phyloP scores from a whole-genome alignment of 2,329 filamentous ascomycete genomes.

The Alternaria gansuensis region DNA sequence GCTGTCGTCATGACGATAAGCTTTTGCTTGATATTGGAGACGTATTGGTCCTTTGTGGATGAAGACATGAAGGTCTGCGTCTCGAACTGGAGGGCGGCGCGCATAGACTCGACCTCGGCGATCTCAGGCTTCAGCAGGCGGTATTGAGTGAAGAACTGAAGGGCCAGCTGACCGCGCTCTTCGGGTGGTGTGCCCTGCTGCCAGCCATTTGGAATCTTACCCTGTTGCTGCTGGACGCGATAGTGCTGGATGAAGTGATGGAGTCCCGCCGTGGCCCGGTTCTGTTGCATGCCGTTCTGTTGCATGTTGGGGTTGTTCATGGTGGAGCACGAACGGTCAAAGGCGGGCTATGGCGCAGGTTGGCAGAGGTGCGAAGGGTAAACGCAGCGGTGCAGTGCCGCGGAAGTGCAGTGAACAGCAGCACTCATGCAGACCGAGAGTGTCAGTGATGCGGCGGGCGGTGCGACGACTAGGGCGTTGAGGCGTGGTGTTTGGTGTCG shows the following conservation, averaged over 20 bases:
- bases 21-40: constrained; percentile 41
- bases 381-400: constrained; percentile 33
- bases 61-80: constrained; percentile 38
- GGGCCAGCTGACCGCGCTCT: constrained; percentile 45
- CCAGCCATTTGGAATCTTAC: constrained; percentile 45
- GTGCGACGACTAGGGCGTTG: constrained; percentile 8
- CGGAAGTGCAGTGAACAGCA: constrained; percentile 23
- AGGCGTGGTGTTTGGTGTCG: constrained; percentile 10
- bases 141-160: constrained; percentile 48
- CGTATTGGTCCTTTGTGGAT: constrained; percentile 46
- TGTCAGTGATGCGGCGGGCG: constrained; percentile 2
- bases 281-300: constrained; percentile 26
- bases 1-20: constrained; percentile 41
- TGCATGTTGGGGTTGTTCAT: constrained; percentile 51
- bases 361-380: constrained; percentile 12
- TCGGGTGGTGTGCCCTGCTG: constrained; percentile 44
- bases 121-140: constrained; percentile 46
- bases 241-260: constrained; percentile 43
- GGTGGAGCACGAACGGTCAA: constrained; percentile 19
- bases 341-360: constrained; percentile 18
- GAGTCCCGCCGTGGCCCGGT: constrained; percentile 32
- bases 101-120: constrained; percentile 41
- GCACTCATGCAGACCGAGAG: constrained; percentile 34
- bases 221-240: constrained; percentile 38
- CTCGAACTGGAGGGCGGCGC: constrained; percentile 43